A percentile compares a stretch with the other conserved stretches of the same genome.
Conservation (phyloP, 106 monocot genomes). For the Dendrobium chrysotoxum region DNA sequence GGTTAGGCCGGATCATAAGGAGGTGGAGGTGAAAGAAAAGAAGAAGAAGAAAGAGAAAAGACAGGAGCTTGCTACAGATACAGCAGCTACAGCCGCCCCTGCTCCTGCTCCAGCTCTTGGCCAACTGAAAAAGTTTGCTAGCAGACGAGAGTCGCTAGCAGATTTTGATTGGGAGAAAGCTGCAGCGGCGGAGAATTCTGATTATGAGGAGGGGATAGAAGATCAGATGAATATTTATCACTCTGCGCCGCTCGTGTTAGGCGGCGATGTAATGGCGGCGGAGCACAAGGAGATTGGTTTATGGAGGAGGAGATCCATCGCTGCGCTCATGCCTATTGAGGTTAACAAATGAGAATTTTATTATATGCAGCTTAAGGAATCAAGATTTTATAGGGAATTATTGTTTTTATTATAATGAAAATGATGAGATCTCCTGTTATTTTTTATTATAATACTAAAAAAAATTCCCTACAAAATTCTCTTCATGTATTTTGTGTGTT, state of each 20-base stretch:
- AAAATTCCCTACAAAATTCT: neutral
- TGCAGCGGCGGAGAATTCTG: conserved; percentile 1
- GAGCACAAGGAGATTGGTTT: conserved; percentile 51
- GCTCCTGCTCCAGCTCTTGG: conserved; percentile 45
- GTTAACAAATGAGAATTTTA: neutral
- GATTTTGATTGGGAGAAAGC: conserved; percentile 51
- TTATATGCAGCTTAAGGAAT: too few relatives aligned
- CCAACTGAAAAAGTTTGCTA: conserved; percentile 43
- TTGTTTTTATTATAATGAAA: too few relatives aligned
- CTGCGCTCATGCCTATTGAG: neutral
- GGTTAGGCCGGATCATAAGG: neutral
- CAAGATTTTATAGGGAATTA: too few relatives aligned
- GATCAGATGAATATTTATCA: conserved; percentile 20
- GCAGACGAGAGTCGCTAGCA: conserved; percentile 30
- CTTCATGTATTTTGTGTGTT: too few relatives aligned
- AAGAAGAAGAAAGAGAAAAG: neutral
- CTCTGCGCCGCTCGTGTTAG: conserved; percentile 31
- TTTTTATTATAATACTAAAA: neutral
- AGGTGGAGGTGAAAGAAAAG: too few relatives aligned
- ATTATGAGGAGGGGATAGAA: conserved; percentile 5
- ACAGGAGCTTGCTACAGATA: neutral
- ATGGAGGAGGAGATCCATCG: conserved; percentile 54
- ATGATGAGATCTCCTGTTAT: too few relatives aligned
- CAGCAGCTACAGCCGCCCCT: neutral
- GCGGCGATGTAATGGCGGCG: conserved; percentile 11